Evolutionary conservation across 2,329 filamentous ascomycete genomes (phyloP), one percentile per base, ranked within the genome.

Genomic region (Microascus cirrosus): DNA sequence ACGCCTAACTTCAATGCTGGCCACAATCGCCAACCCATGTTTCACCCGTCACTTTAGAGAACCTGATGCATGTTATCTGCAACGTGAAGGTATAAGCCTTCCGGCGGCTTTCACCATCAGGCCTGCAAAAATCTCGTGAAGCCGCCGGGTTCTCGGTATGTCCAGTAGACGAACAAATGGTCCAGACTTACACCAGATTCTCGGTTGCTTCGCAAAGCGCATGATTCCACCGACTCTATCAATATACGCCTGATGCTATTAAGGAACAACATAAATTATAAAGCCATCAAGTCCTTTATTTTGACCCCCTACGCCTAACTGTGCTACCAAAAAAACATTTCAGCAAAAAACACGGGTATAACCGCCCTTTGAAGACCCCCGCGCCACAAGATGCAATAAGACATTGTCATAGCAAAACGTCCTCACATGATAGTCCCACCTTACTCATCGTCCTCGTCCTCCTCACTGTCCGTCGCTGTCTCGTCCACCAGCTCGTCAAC

Each of bases 401-500:
- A 45, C 15, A 45, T n/a, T 7, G 15, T n/a, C 39, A n/a, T 45
- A 18, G n/a, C 39, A 50, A 22, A 50, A 3, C 5, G 24, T 12
- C 45, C n/a, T 24, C 45, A 24, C 45, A 11, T 22, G 20, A 4
- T 6, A 10, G 3, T 22, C 6, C 2, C 7, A 6, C 48, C 34
- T 58, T 24, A 58, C 20, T 57, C 54, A 32, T 60, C 52, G 39
- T 71, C 71, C 54, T 71, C 72, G 18, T 71, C 74, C 24, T 67
- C 69, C 8, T 76, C 77, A 51, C 75, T 77, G 55, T 78, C 77
- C 15, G 77, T 80, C 24, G 75, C 77, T 2, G 77, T 79, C 56
- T 71, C 73, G 60, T 83, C 80, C 7, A 72, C 71, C 8, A 61
- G 52, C 2, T 79, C 74, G 1, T 76, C 70, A 11, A 72, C 70